A percentile compares a stretch with the other conserved stretches of the same genome.
phyloP scores from a whole-genome alignment of 1,139 yeast genomes.

The Waltiozyma sp. region DNA sequence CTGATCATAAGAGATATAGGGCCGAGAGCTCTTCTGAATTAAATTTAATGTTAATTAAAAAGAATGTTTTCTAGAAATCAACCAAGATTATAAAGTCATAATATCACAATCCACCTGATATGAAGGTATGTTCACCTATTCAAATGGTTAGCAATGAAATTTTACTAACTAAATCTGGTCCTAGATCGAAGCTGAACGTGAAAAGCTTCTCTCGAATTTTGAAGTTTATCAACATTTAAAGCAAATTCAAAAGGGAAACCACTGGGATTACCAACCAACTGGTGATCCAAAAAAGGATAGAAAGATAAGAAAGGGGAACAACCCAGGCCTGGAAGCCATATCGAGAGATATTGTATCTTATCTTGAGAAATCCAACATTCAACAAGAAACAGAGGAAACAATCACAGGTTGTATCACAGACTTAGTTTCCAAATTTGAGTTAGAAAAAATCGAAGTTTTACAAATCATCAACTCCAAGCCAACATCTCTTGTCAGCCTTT shows the following conservation, averaged over 20 bases:
- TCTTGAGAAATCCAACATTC: conserved; percentile 32
- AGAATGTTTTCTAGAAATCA: too few species aligned
- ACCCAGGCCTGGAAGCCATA: conserved; percentile 50
- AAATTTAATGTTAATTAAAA: too few species aligned
- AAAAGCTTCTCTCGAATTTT: conserved; percentile 55
- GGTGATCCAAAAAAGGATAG: conserved; percentile 17
- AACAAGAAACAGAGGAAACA: conserved; percentile 31
- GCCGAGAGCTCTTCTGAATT: not conserved
- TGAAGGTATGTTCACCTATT: not conserved
- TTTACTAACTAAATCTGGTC: not conserved
- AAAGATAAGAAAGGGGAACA: conserved; percentile 20
- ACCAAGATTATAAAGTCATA: too few species aligned
- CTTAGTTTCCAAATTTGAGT: conserved; percentile 39
- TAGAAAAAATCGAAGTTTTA: conserved; percentile 76
- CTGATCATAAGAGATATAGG: conserved; percentile 1
- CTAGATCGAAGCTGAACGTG: conserved; percentile 38
- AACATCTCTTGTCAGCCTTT: conserved; percentile 64
- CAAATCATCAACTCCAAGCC: conserved; percentile 81
- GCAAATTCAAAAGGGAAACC: conserved; percentile 35
- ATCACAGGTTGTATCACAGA: conserved; percentile 39
- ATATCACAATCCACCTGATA: too few species aligned
- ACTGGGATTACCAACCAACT: conserved; percentile 19
- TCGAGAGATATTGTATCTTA: conserved; percentile 51
- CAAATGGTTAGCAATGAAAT: too few species aligned
- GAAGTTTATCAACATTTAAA: conserved; percentile 59